Evolutionary conservation across 345 rosid species (phyloP).

Genomic region (Streptanthus diversifolius): DNA sequence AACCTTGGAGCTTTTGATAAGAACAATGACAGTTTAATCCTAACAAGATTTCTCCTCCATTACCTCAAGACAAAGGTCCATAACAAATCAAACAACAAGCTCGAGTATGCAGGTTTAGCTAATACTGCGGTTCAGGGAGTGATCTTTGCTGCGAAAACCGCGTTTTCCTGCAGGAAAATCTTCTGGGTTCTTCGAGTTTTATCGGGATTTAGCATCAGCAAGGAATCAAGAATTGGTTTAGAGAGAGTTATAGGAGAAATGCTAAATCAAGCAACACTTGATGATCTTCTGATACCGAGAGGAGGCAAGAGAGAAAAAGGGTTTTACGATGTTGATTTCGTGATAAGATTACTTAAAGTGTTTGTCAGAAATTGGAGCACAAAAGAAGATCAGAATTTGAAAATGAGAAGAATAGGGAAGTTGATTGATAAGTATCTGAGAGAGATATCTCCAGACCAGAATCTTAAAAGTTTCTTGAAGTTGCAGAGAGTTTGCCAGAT

Average conservation of each 20-base stretch:
- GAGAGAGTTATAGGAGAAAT: slow-evolving; percentile 63
- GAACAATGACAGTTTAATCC: slow-evolving; percentile 48
- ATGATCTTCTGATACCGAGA: slow-evolving; percentile 61
- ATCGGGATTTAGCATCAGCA: slow-evolving; percentile 49
- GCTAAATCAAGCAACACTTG: slow-evolving; percentile 71
- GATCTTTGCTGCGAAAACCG: slow-evolving; percentile 30
- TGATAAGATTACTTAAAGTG: slow-evolving; percentile 50
- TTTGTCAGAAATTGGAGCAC: slow-evolving; percentile 36
- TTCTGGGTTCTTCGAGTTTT: slow-evolving; percentile 53
- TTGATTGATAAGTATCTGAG: slow-evolving; percentile 57
- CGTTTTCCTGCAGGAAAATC: slow-evolving; percentile 66
- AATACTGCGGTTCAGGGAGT: slow-evolving; percentile 65
- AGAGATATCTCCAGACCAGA: slow-evolving; percentile 78
- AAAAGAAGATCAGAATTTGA: slow-evolving; percentile 24
- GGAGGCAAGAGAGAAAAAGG: slow-evolving; percentile 42
- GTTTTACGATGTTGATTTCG: slow-evolving; percentile 59
- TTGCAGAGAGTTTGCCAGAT: slow-evolving; percentile 74
- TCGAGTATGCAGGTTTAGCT: slow-evolving; percentile 43
- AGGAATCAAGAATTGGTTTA: slow-evolving; percentile 48
- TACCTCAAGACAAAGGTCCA: slow-evolving; percentile 52
- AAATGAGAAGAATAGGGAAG: slow-evolving; percentile 48
- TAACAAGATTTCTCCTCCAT: slow-evolving; percentile 71
- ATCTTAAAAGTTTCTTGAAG: slow-evolving; percentile 60
- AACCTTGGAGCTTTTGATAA: slow-evolving; percentile 47
- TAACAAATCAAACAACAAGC: slow-evolving; percentile 23